Percentiles rank a stretch among this genome's conserved stretches.
These are phyloP conservation scores for Aspergillus viridinutans DNA, from an alignment of 2,329 filamentous ascomycete genomes.

Conservation along the genomic window DNA sequence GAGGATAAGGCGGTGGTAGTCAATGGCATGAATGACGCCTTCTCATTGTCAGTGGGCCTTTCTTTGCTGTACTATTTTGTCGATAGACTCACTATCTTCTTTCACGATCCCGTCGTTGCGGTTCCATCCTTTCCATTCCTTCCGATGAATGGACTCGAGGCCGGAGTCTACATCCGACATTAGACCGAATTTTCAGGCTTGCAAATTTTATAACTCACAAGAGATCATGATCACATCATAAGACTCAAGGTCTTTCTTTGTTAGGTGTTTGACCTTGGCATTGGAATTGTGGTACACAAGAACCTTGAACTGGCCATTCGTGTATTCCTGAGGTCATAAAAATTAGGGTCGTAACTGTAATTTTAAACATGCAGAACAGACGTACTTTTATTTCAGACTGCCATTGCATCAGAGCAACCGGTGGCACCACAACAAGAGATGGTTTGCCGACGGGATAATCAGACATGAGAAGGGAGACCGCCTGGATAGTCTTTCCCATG, in stretches of 20 bases:
- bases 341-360: not conserved
- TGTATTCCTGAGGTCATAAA: slow-evolving; percentile 52
- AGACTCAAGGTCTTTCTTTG: slow-evolving; percentile 67
- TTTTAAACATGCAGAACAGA: not conserved
- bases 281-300: slow-evolving; percentile 89
- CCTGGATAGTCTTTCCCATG: slow-evolving; percentile 97
- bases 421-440: slow-evolving; percentile 83
- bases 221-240: slow-evolving; percentile 97
- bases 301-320: slow-evolving; percentile 82
- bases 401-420: slow-evolving; percentile 96
- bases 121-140: slow-evolving; percentile 85
- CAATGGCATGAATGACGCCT: slow-evolving; percentile 75
- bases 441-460: slow-evolving; percentile 82
- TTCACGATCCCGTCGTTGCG: slow-evolving; percentile 77
- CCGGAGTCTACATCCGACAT: slow-evolving; percentile 45
- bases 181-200: slow-evolving; percentile 1
- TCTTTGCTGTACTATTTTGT: not conserved
- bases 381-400: slow-evolving; percentile 69
- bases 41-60: slow-evolving; percentile 19
- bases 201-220: slow-evolving; percentile 55
- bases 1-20: slow-evolving; percentile 86
- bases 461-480: slow-evolving; percentile 96
- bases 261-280: slow-evolving; percentile 72
- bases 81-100: slow-evolving; percentile 53
- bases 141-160: slow-evolving; percentile 85